Evolutionary conservation across 768 basidiomycete species (phyloP).

Genomic region (Termitomyces sp.): DNA sequence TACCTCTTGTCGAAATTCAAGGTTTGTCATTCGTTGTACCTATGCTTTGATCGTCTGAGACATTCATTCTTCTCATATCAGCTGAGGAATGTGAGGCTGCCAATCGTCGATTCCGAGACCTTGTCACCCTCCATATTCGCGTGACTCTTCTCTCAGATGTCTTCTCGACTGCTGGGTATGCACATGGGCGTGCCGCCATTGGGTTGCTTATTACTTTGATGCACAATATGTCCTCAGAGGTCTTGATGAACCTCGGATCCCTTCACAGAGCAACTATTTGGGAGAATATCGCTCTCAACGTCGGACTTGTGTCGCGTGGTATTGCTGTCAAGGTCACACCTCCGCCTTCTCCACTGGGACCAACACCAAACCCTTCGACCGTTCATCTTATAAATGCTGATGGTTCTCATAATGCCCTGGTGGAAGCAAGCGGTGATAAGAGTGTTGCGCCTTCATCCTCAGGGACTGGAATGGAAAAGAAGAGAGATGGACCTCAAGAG

Average conservation of each 20-base stretch:
- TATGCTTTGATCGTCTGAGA: neutral
- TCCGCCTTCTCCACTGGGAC: conserved; percentile 37
- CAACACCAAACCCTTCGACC: conserved; percentile 38
- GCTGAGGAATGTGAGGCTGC: conserved; percentile 43
- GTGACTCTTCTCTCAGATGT: conserved; percentile 83
- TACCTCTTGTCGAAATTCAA: conserved; percentile 54
- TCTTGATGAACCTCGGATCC: conserved; percentile 68
- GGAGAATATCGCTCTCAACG: conserved; percentile 80
- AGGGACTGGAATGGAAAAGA: conserved; percentile 16
- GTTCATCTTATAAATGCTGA: conserved; percentile 35
- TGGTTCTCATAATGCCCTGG: conserved; percentile 21
- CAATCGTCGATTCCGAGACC: conserved; percentile 62
- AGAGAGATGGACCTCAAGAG: conserved; percentile 42
- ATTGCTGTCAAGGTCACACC: conserved; percentile 43
- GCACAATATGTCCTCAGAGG: conserved; percentile 52
- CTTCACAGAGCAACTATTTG: conserved; percentile 80
- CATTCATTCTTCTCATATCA: conserved; percentile 15
- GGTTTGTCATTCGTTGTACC: conserved; percentile 24
- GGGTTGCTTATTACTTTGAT: conserved; percentile 72
- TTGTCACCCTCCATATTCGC: conserved; percentile 73
- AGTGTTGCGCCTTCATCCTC: neutral
- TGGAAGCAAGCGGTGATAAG: conserved; percentile 9
- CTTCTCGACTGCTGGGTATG: conserved; percentile 76
- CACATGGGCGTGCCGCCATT: conserved; percentile 73
- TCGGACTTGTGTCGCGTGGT: conserved; percentile 46